Evolutionary conservation across 1,284 basidiomycete species (phyloP), one percentile per base, ranked within the genome.

Genomic region (Ustilago vetiveriae): DNA sequence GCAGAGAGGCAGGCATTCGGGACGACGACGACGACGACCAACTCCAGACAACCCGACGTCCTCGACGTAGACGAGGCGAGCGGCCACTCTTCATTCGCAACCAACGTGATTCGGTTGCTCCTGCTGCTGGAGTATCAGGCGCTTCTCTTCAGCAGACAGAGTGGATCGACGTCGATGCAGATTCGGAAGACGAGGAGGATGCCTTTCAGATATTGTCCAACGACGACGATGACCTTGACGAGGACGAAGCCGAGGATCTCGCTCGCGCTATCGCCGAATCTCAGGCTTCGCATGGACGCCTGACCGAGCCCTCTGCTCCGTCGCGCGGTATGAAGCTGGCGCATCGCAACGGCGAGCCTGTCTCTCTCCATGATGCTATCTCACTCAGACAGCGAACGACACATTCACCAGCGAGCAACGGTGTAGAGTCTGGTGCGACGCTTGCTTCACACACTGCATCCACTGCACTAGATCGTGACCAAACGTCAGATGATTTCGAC

Each of bases 211-310:
- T 50, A n/a, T 11, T 59, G 35, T 43, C 17, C 8, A 19, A 46
- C 22, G 48, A 30, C 8, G 48, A 60, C n/a, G 55, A 72, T 23
- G 50, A 52, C 39, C 29, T 74, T n/a, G 63, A 69, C 14, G 47
- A 58, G 38, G 74, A 76, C 22, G 76, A 78, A 42, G 63, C 72
- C 16, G 68, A 75, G 30, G 74, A 78, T 37, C 50, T 78, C 3
- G 63, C 71, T 22, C 45, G 58, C 13, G 76, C 76, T 11, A 64
- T 78, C 24, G 56, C 63, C 16, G 60, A 65, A 16, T 74, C 72
- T 35, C 59, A 60, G 38, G 38, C 50, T 38, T 38, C 38, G 3
- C 35, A 27, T 26, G 17, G 27, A n/a, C 14, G 11, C 29, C 22
- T 24, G 14, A 35, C n/a, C 13, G 22, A 50, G 30, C 36, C 43